Percentiles rank a stretch among this genome's conserved stretches.
Evolutionary conservation across 2,329 filamentous ascomycete species (phyloP).

Genomic region (Talaromyces sp.): DNA sequence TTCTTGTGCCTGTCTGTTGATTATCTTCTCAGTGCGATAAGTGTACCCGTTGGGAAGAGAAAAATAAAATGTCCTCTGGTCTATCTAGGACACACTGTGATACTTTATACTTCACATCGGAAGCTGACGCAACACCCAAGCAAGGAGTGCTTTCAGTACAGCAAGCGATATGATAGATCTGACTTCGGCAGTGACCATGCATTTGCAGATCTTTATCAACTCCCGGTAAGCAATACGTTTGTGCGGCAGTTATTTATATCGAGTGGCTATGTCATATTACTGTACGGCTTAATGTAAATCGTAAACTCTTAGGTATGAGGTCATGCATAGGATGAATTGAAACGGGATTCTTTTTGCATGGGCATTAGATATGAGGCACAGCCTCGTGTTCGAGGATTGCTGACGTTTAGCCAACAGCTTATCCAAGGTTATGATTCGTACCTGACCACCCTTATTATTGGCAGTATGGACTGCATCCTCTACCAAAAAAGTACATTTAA

Average conservation of each 20-base stretch:
- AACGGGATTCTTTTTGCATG: not conserved
- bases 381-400: not conserved
- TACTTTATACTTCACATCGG: not conserved
- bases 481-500: not conserved
- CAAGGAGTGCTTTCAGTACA: not conserved
- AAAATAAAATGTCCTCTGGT: not conserved
- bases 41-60: not conserved
- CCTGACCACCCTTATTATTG: not conserved
- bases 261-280: no score
- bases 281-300: not conserved
- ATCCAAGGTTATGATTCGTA: not conserved
- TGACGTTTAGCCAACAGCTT: not conserved
- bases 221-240: not conserved
- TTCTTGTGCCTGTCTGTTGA: not conserved
- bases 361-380: not conserved
- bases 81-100: not conserved
- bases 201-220: constrained; percentile 3
- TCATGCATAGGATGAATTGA: not conserved
- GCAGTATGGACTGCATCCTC: not conserved
- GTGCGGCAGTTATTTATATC: not conserved
- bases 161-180: not conserved
- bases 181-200: not conserved
- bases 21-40: not conserved
- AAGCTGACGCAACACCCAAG: constrained; percentile 3
- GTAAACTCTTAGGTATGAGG: not conserved